phyloP scores from a whole-genome alignment of 2,329 filamentous ascomycete species.

The Lachnellula suecica region DNA sequence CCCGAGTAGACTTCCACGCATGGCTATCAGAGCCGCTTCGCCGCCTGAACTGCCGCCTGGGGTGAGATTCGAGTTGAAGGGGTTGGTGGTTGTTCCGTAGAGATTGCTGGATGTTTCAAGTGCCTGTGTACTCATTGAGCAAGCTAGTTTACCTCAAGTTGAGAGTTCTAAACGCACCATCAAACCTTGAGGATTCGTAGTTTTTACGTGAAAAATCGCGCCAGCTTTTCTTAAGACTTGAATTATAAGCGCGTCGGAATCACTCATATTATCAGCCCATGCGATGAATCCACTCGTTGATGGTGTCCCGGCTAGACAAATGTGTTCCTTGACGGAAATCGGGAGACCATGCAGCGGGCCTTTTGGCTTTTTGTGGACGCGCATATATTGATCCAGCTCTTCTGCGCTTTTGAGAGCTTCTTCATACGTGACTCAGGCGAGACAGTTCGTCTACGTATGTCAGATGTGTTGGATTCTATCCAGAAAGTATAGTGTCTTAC shows the following conservation, averaged over 20 bases:
- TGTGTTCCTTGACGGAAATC: constrained; percentile 53
- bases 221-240: constrained; percentile 79
- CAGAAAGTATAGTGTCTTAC: no score
- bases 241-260: constrained; percentile 69
- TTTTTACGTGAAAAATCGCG: constrained; percentile 87
- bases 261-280: constrained; percentile 62
- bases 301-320: constrained; percentile 79
- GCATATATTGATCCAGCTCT: constrained; percentile 42
- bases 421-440: constrained; percentile 32
- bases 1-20: constrained; percentile 16
- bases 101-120: constrained; percentile 48
- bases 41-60: constrained; percentile 74
- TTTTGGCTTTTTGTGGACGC: constrained; percentile 38
- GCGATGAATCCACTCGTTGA: constrained; percentile 75
- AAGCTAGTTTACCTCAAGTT: no score
- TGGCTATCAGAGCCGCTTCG: constrained; percentile 16
- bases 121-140: no score
- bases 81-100: constrained; percentile 78
- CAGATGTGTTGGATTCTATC: background rate
- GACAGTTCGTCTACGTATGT: background rate
- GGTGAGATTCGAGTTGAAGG: constrained; percentile 74
- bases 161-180: no score
- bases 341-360: constrained; percentile 62
- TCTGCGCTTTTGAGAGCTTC: constrained; percentile 42
- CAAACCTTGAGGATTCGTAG: constrained; percentile 75